A percentile compares a stretch with the other conserved stretches of the same genome.
phyloP scores from a whole-genome alignment of 2,329 filamentous ascomycete species.

The Paecilomyces fulvus region DNA sequence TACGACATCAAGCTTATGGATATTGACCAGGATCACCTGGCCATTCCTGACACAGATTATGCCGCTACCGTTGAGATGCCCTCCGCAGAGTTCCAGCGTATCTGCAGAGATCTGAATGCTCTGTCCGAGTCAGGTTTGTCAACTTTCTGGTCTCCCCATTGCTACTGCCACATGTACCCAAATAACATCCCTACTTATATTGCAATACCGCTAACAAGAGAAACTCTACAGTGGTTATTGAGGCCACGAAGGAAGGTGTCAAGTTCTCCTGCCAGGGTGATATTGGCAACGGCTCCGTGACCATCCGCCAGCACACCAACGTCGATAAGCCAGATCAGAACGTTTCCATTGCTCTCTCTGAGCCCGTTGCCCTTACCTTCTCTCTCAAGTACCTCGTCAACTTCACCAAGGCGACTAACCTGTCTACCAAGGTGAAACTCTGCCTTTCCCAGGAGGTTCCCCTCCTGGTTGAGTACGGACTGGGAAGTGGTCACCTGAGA shows the following conservation, averaged over 20 bases:
- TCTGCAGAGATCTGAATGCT: slow-evolving; percentile 82
- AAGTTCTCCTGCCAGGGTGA: slow-evolving; percentile 91
- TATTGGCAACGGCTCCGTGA: slow-evolving; percentile 91
- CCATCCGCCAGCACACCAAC: slow-evolving; percentile 77
- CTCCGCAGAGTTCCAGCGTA: slow-evolving; percentile 80
- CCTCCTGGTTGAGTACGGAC: slow-evolving; percentile 82
- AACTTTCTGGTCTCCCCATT: neutral
- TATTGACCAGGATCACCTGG: slow-evolving; percentile 98
- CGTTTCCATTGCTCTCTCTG: slow-evolving; percentile 80
- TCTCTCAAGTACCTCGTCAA: slow-evolving; percentile 99
- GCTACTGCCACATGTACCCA: neutral
- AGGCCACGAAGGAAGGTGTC: slow-evolving; percentile 93
- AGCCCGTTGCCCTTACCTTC: slow-evolving; percentile 91
- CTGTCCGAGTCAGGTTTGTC: slow-evolving; percentile 88
- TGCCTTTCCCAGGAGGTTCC: slow-evolving; percentile 95
- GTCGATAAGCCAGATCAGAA: slow-evolving; percentile 82
- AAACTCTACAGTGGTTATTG: slow-evolving; percentile 65
- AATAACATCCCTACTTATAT: too few relatives aligned
- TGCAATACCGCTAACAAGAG: slow-evolving; percentile 11
- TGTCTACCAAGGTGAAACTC: slow-evolving; percentile 77
- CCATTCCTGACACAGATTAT: slow-evolving; percentile 98
- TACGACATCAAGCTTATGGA: slow-evolving; percentile 99
- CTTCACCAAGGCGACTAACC: slow-evolving; percentile 94
- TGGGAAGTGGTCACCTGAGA: slow-evolving; percentile 79
- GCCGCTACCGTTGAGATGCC: slow-evolving; percentile 87